Conservation (phyloP, 768 basidiomycete genomes). For the Suillus subalutaceus region DNA sequence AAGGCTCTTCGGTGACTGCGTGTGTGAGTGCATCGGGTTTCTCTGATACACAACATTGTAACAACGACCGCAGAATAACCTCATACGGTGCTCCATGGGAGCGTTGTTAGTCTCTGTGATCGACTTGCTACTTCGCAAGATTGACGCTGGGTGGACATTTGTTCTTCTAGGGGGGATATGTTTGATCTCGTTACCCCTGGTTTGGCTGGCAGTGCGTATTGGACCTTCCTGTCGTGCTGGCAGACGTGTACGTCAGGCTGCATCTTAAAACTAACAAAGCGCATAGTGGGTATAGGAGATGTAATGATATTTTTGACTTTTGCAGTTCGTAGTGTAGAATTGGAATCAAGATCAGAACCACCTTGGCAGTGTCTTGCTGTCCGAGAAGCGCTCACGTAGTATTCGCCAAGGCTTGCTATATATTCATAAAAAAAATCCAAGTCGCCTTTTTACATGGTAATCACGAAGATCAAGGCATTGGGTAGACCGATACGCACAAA, state of each 20-base stretch:
- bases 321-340: background rate
- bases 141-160: conserved; percentile 67
- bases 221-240: conserved; percentile 56
- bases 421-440: background rate
- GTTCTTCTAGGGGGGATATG: conserved; percentile 56
- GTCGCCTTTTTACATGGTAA: background rate
- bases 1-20: conserved; percentile 64
- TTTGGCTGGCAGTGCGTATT: conserved; percentile 49
- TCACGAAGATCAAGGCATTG: background rate
- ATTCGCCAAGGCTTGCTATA: background rate
- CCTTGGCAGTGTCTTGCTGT: background rate
- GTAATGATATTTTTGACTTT: background rate
- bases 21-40: conserved; percentile 48
- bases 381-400: background rate
- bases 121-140: conserved; percentile 54
- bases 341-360: background rate
- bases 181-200: conserved; percentile 42
- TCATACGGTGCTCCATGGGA: conserved; percentile 61
- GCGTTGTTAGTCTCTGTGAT: conserved; percentile 62
- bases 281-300: background rate
- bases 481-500: too few relatives aligned
- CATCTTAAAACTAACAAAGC: background rate
- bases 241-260: conserved; percentile 14
- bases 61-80: conserved; percentile 54
- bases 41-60: background rate